Percentiles rank a stretch among this genome's conserved stretches.
Conservation (phyloP, 2,329 filamentous ascomycete genomes). For the Venturia effusa region DNA sequence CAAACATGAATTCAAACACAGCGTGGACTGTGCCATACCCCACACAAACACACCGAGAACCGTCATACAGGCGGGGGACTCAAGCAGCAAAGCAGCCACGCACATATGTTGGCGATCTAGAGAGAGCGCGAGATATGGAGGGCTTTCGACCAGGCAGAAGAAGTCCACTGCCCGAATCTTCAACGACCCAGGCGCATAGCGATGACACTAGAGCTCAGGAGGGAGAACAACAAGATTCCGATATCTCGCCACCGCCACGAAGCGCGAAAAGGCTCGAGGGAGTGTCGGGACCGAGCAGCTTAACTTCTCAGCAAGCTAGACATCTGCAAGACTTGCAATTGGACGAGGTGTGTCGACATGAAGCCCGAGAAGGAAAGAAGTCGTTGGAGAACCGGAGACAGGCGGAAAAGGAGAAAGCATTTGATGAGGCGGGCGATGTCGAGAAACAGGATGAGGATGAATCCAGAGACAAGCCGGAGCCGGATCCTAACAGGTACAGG, state of each 20-base stretch:
- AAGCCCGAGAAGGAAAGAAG: background rate
- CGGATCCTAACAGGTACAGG: background rate
- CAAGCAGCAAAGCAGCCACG: background rate
- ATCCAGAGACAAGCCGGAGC: background rate
- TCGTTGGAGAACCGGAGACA: background rate
- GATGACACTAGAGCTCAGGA: background rate
- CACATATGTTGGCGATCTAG: background rate
- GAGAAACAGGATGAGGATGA: background rate
- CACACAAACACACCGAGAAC: background rate
- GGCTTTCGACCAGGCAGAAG: background rate
- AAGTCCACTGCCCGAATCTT: background rate
- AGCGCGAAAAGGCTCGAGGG: background rate
- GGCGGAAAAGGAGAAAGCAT: background rate
- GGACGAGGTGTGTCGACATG: background rate
- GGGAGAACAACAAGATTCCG: background rate
- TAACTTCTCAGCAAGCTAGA: background rate
- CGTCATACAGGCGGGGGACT: background rate
- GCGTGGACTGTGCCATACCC: background rate
- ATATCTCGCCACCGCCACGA: background rate
- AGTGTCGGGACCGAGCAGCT: background rate
- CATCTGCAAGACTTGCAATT: background rate
- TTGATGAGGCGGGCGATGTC: background rate
- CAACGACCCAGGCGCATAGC: background rate
- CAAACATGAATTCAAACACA: background rate
- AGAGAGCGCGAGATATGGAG: background rate